Conservation (phyloP, 2,329 filamentous ascomycete genomes). For the Neobulgaria alba region DNA sequence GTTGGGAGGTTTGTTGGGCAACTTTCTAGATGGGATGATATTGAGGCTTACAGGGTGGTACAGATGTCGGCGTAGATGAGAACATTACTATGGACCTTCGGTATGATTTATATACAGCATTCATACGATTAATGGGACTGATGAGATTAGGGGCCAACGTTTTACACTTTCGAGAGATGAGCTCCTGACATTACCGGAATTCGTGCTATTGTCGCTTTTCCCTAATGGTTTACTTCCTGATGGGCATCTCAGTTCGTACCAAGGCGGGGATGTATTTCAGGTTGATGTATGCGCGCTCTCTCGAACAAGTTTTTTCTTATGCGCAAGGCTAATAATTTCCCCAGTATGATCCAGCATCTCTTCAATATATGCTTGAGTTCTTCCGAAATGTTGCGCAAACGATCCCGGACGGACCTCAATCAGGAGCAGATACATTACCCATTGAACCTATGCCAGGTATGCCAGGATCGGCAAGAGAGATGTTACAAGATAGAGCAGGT, state of each 20-base stretch:
- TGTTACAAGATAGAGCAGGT: slow-evolving; percentile 80
- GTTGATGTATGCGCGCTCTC: slow-evolving; percentile 72
- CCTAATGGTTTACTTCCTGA: slow-evolving; percentile 97
- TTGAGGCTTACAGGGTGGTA: slow-evolving; percentile 15
- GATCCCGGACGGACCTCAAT: slow-evolving; percentile 68
- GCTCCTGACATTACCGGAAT: slow-evolving; percentile 89
- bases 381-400: slow-evolving; percentile 93
- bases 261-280: slow-evolving; percentile 89
- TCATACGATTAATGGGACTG: slow-evolving; percentile 18
- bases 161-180: slow-evolving; percentile 95
- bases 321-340: slow-evolving; percentile 35
- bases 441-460: slow-evolving; percentile 67
- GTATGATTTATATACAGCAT: slow-evolving; percentile 41
- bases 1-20: slow-evolving; percentile 59
- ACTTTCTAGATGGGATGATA: slow-evolving; percentile 1
- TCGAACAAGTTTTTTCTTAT: slow-evolving; percentile 31
- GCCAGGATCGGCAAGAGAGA: slow-evolving; percentile 60
- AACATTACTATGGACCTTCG: slow-evolving; percentile 90
- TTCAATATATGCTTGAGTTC: slow-evolving; percentile 99
- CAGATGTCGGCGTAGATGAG: slow-evolving; percentile 80
- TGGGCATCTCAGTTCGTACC: slow-evolving; percentile 86
- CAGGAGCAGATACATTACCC: slow-evolving; percentile 53
- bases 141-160: slow-evolving; percentile 63
- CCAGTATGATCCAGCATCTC: slow-evolving; percentile 91
- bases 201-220: slow-evolving; percentile 93